Percentiles rank a stretch among this genome's conserved stretches.
These are phyloP conservation scores for Rhizopogon vesiculosus DNA, from an alignment of 768 basidiomycete species.

Conservation along the genomic window DNA sequence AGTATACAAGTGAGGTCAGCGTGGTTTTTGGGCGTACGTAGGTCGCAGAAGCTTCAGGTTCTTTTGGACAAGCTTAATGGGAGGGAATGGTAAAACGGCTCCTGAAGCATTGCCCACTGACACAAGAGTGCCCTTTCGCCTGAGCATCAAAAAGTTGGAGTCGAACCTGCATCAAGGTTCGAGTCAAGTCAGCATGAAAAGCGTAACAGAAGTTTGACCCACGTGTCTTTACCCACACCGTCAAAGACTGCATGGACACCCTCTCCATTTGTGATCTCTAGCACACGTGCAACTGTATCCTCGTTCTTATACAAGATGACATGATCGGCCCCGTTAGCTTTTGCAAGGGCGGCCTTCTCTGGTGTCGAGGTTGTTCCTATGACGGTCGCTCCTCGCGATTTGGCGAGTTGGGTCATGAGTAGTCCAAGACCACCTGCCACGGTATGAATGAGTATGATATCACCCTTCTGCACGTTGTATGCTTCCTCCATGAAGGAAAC, in stretches of 20 bases:
- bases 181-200: background rate
- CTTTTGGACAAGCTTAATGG: conserved; percentile 72
- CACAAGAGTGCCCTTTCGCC: conserved; percentile 86
- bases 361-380: conserved; percentile 89
- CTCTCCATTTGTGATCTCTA: conserved; percentile 71
- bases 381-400: conserved; percentile 74
- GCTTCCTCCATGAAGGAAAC: conserved; percentile 78
- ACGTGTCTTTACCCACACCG: conserved; percentile 97
- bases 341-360: conserved; percentile 81
- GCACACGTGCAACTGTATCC: conserved; percentile 66
- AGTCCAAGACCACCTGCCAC: conserved; percentile 87
- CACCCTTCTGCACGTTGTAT: conserved; percentile 75
- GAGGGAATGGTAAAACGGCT: conserved; percentile 67
- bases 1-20: background rate
- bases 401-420: conserved; percentile 63
- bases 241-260: conserved; percentile 89
- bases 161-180: conserved; percentile 50
- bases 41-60: conserved; percentile 77
- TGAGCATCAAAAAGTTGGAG: conserved; percentile 73
- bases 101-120: conserved; percentile 93
- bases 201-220: conserved; percentile 22
- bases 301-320: conserved; percentile 80
- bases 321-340: conserved; percentile 75
- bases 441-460: conserved; percentile 82
- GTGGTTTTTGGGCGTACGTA: conserved; percentile 40